Base-by-base conservation (phyloP, 75 land plant species). In the Pinus albicaulis region DNA sequence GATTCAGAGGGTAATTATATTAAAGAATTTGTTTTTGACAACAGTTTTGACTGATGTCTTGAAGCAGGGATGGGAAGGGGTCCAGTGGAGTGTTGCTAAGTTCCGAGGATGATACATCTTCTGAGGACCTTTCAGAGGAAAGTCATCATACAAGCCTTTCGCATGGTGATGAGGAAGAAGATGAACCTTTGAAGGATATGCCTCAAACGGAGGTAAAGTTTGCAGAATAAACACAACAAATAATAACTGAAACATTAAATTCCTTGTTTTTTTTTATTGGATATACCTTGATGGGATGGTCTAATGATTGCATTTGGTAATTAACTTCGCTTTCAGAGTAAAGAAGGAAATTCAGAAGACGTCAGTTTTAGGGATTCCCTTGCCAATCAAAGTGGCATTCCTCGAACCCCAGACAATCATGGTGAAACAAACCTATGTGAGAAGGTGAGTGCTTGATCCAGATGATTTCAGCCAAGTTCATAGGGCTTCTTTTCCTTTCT, bases 381-480 rank as follows among this genome's bases (percentile, higher is more conserved):
- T 68, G 34, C n/a, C 10, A 41, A 41, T 68, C 53, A 68, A 5
- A 34, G 48, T 68, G 53, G 71, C 22, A 41, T 41, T 44, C 71
- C 53, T 68, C 38, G 20, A 44, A 68, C 71, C 12, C 71, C 71
- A 10, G 71, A 68, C 7, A 41, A 19, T 41, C 34, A 36, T 38
- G 53, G 48, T n/a, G 71, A 68, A 68, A 41, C 71, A 68, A 68
- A 24, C 71, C 53, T 41, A 68, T 17, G 41, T 76, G 69, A 85
- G 78, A 71, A 80, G 75, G 92, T 87, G 52, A 71, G 84, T 80
- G 10, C n/a, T 77, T 48, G 71, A 4, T 0, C 10, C 20, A 41
- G 23, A 68, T 20, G 4, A 44, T 11, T 68, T n/a, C 34, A 36
- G n/a, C 23, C 4, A 6, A 17, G 68, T 1, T 64, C n/a, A 17